These are phyloP conservation scores for Kwoniella botswanensis DNA, from an alignment of 768 basidiomycete species.

Conservation along the genomic window DNA sequence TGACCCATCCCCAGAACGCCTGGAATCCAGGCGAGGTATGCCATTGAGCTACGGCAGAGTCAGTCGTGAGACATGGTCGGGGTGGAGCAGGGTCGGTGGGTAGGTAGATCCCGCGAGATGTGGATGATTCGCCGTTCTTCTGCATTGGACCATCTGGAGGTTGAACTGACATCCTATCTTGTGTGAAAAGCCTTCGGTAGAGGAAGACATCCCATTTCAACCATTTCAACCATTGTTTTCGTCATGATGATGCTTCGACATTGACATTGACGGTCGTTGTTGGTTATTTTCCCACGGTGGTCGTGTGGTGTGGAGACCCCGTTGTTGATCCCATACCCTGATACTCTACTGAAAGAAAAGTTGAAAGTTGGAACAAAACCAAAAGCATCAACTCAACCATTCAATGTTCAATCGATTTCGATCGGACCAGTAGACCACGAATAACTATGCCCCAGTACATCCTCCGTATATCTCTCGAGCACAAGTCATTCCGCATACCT, in stretches of 20 bases:
- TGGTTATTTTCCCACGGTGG: slow-evolving; percentile 19
- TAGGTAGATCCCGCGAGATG: slow-evolving; percentile 12
- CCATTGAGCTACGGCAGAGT: slow-evolving; percentile 71
- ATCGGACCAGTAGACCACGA: neutral
- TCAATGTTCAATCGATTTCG: too few species aligned
- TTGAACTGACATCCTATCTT: neutral
- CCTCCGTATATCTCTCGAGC: slow-evolving; percentile 78
- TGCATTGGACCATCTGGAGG: neutral
- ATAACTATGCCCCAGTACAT: slow-evolving; percentile 62
- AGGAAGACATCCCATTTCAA: too few species aligned
- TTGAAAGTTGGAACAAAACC: neutral
- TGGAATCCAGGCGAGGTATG: slow-evolving; percentile 70
- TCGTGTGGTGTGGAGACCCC: neutral
- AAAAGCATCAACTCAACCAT: neutral
- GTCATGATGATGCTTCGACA: neutral
- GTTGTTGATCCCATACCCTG: slow-evolving; percentile 7
- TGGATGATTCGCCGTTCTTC: slow-evolving; percentile 10
- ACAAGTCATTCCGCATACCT: slow-evolving; percentile 81
- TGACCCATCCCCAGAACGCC: slow-evolving; percentile 76
- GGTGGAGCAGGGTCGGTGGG: slow-evolving; percentile 32
- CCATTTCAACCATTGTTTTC: neutral
- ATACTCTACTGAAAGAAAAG: neutral
- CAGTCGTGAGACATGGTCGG: slow-evolving; percentile 35
- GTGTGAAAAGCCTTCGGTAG: too few species aligned
- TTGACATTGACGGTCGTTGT: neutral